Base-by-base conservation (phyloP, 306 rosid genomes). In the Inga laurina region DNA sequence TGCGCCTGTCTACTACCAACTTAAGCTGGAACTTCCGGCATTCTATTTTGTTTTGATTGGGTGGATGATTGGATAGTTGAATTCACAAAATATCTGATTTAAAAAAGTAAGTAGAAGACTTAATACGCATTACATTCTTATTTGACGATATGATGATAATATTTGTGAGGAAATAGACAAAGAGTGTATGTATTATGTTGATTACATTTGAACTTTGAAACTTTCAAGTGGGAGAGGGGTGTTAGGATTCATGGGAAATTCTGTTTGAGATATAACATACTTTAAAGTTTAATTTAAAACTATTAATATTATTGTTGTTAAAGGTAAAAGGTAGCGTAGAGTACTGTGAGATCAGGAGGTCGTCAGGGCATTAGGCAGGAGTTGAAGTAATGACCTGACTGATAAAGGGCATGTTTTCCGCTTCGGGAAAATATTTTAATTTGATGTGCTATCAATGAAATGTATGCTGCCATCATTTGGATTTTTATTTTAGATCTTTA, bases 241-340 rank as follows among this genome's bases (percentile, higher is more conserved):
- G 49, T 69, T 4, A 39, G 8, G 51, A 69, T 69, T 37, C 11
- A 39, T 37, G 30, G 51, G 49, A 41, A 41, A 37, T 9, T 41
- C 51, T 69, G 32, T 69, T 68, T 37, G n/a, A 37, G 14, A 9
- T 37, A 68, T 68, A 37, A 37, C 10, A 16, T 18, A 10, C 30
- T 37, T 19, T 22, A 39, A 37, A 68, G 21, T 35, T 68, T 68
- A 67, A 35, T 51, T 74, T 34, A 16, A 4, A 74, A 19, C 13
- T 75, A 75, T 75, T 30, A 52, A 54, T 75, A 18, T 35, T 59
- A 30, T 51, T 57, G 30, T 54, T 52, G 48, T 74, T 74, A 74
- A 22, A 34, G 43, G 44, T 10, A 15, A 46, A 32, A 49, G 64
- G 30, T 48, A 39, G 78, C 64, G 18, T 49, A 30, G 4, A 14